Evolutionary conservation across 1,139 yeast species (phyloP).

Genomic region (Yamadazyma pseudoaaseri): DNA sequence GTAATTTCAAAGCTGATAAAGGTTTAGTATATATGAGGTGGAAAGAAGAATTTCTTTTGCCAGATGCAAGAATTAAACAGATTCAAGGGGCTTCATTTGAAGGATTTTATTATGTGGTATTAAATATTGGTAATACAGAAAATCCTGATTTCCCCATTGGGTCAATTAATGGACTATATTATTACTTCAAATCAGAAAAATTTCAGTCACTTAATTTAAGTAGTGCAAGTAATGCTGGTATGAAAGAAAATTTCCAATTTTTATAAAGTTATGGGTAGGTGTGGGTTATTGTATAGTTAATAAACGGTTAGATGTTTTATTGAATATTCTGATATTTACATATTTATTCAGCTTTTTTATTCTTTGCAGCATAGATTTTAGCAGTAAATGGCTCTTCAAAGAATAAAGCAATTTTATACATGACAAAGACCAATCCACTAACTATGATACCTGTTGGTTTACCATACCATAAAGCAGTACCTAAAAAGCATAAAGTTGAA

Average conservation of each 20-base stretch:
- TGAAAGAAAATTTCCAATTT: slow-evolving; percentile 12
- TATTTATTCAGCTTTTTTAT: slow-evolving; percentile 5
- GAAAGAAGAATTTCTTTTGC: slow-evolving; percentile 86
- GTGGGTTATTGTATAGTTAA: no score
- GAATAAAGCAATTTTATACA: slow-evolving; percentile 79
- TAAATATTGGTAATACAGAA: slow-evolving; percentile 58
- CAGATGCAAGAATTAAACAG: slow-evolving; percentile 68
- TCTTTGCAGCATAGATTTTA: slow-evolving; percentile 42
- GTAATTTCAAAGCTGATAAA: slow-evolving; percentile 27
- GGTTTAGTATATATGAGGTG: slow-evolving; percentile 81
- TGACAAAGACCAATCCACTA: slow-evolving; percentile 67
- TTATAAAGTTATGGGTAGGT: slow-evolving; percentile 9
- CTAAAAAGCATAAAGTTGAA: slow-evolving; percentile 82
- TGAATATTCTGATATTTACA: no score
- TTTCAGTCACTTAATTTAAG: slow-evolving; percentile 55
- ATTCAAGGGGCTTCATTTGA: slow-evolving; percentile 86
- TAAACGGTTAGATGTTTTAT: no score
- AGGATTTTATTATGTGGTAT: slow-evolving; percentile 86
- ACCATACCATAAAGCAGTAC: slow-evolving; percentile 84
- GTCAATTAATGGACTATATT: slow-evolving; percentile 74
- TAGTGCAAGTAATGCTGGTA: slow-evolving; percentile 21
- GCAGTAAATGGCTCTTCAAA: slow-evolving; percentile 98
- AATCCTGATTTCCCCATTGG: slow-evolving; percentile 37
- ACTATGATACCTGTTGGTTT: slow-evolving; percentile 86
- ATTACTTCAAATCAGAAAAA: slow-evolving; percentile 72